phyloP scores from a whole-genome alignment of 352 stramenopile species.

The Phytophthora foliorum region DNA sequence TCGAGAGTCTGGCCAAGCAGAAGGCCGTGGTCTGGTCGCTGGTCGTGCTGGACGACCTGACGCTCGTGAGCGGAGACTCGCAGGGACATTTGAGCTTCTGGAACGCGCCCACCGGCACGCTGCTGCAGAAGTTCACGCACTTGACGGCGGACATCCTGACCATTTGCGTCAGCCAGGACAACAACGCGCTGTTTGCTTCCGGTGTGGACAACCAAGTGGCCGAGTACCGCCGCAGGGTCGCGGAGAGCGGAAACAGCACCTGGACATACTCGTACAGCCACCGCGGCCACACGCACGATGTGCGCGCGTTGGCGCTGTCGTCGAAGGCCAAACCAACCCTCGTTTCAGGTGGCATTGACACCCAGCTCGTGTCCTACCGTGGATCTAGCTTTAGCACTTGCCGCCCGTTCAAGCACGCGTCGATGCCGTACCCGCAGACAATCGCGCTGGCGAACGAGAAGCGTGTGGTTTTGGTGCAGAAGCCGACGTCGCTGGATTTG shows the following conservation, averaged over 20 bases:
- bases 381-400: constrained; percentile 85
- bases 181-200: constrained; percentile 93
- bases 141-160: constrained; percentile 92
- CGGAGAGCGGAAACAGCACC: constrained; percentile 45
- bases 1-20: constrained; percentile 82
- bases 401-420: constrained; percentile 91
- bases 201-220: constrained; percentile 95
- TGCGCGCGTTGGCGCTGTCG: constrained; percentile 87
- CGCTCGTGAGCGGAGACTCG: constrained; percentile 94
- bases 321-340: constrained; percentile 64
- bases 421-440: constrained; percentile 83
- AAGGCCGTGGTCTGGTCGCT: constrained; percentile 92
- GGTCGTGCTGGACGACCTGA: constrained; percentile 90
- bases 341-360: constrained; percentile 94
- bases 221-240: constrained; percentile 69
- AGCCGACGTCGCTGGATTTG: constrained; percentile 75
- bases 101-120: constrained; percentile 92
- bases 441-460: constrained; percentile 74
- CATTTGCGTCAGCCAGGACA: constrained; percentile 83
- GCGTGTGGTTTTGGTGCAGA: constrained; percentile 81
- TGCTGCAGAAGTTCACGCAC: constrained; percentile 94
- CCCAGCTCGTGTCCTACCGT: constrained; percentile 93
- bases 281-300: constrained; percentile 92
- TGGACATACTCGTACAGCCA: constrained; percentile 92
- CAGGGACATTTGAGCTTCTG: constrained; percentile 95